Base-by-base conservation (phyloP, 192 early-diverging fungal genomes). In the Podila minutissima region DNA sequence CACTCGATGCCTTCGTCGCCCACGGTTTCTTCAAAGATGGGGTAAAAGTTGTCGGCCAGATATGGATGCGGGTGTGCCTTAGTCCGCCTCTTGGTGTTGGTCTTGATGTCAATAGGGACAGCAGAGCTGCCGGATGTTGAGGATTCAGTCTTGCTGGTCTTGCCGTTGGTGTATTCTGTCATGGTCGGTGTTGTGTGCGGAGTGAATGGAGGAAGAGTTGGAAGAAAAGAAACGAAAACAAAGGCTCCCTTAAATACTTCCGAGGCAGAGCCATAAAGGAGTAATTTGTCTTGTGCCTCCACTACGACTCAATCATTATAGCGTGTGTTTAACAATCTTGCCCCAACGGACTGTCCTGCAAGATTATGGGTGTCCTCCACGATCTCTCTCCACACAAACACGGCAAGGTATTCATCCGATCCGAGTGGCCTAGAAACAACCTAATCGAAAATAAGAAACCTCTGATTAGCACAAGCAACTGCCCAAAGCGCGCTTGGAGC, bases 11-110 rank as follows among this genome's bases (percentile, higher is more conserved):
- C 76, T 4, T 81, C 76, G 17, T 81, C 65, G 2, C 62, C 71
- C 19, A 81, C 66, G 13, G 76, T 72, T 55, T 81, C 76, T 29
- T 81, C 76, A 61, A 72, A 81, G 17, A 81, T 70, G 3, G 76
- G 76, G 32, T 81, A 72, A 51, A 81, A 81, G 66, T 81, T 81
- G 15, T 70, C 76, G 48, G 55, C 12, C 5, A 81, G 61, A 37
- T 81, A 81, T 19, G 76, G 76, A 33, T 81, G 76, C 4, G 76
- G 70, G 20, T 81, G 76, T n/a, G 29, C 66, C 19, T 12, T 38
- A 12, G 48, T 64, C 2, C 53, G 48, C 3, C 38, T 35, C 50
- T 55, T 53, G 62, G 70, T 57, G 13, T 32, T 32, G 37, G 50
- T 26, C 38, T 26, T 74, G 31, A 61, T 24, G 59, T 61, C 59